Percentiles rank a stretch among this genome's conserved stretches.
Conservation (phyloP, 2,329 filamentous ascomycete species). For the Colletotrichum sp. region DNA sequence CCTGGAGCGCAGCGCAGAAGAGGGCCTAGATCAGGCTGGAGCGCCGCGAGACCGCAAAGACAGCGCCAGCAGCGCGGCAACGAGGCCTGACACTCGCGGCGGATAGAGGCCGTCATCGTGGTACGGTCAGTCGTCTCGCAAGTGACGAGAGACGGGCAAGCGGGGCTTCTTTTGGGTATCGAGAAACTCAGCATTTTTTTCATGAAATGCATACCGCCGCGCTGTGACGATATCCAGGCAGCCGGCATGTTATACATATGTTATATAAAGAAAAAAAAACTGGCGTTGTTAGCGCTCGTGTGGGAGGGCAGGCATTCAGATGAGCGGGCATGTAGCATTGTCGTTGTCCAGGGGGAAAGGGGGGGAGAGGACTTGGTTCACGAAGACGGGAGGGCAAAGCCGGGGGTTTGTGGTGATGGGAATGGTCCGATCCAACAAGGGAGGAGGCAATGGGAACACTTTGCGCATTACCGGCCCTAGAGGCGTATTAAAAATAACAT, state of each 20-base stretch:
- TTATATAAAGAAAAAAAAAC: background rate
- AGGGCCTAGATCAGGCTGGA: slow-evolving; percentile 42
- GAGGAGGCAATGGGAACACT: background rate
- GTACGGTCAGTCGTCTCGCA: background rate
- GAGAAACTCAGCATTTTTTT: background rate
- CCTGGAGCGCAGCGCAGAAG: slow-evolving; percentile 74
- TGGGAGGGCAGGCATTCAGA: background rate
- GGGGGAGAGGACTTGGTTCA: background rate
- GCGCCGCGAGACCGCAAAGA: slow-evolving; percentile 47
- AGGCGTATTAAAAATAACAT: slow-evolving; percentile 3
- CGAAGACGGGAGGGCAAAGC: background rate
- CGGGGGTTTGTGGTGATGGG: background rate
- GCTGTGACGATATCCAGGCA: background rate
- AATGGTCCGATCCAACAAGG: background rate
- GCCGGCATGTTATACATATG: background rate
- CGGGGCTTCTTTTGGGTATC: background rate
- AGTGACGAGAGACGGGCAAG: background rate
- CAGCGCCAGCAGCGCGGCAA: slow-evolving; percentile 55
- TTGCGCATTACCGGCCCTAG: slow-evolving; percentile 5
- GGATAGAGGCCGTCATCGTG: slow-evolving; percentile 8
- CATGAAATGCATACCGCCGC: background rate
- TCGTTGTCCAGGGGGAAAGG: background rate
- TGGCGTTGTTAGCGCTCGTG: background rate
- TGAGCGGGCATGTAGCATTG: background rate
- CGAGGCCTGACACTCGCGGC: slow-evolving; percentile 34